Conservation (phyloP, 495 filamentous ascomycete species). For the Bacidia rubella region DNA sequence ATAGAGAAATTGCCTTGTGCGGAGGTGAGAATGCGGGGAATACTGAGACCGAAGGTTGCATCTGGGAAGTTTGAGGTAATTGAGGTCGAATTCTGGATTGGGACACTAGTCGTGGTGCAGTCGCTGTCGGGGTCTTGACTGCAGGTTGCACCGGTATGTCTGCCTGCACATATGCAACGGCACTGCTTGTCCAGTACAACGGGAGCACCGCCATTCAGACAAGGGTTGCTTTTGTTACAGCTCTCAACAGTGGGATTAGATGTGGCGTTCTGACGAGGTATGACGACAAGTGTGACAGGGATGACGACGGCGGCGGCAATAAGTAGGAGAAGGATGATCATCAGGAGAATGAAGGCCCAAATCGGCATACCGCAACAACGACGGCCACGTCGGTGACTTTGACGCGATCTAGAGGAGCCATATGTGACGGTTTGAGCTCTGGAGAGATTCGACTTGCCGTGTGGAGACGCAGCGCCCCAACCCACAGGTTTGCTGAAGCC, state of each 20-base stretch:
- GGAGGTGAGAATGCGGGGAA: slow-evolving; percentile 56
- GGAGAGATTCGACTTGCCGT: slow-evolving; percentile 15
- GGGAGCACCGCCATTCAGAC: slow-evolving; percentile 70
- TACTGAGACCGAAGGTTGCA: slow-evolving; percentile 65
- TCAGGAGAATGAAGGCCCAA: slow-evolving; percentile 61
- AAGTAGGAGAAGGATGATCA: slow-evolving; percentile 56
- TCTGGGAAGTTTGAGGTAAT: slow-evolving; percentile 31
- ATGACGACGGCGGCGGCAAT: slow-evolving; percentile 79
- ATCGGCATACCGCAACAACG: slow-evolving; percentile 64
- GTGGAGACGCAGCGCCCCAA: slow-evolving; percentile 32
- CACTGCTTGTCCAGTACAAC: slow-evolving; percentile 52
- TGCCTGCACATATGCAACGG: slow-evolving; percentile 75
- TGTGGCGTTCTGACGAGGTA: slow-evolving; percentile 43
- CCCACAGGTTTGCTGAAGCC: slow-evolving; percentile 18
- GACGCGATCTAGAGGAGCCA: slow-evolving; percentile 6
- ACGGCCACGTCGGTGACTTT: slow-evolving; percentile 6
- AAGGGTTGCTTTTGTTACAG: slow-evolving; percentile 43
- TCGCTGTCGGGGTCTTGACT: slow-evolving; percentile 43
- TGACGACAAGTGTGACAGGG: slow-evolving; percentile 67
- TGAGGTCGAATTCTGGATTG: slow-evolving; percentile 26
- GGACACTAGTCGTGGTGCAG: slow-evolving; percentile 56
- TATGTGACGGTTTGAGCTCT: slow-evolving; percentile 9
- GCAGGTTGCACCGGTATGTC: slow-evolving; percentile 72
- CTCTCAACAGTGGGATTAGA: slow-evolving; percentile 24
- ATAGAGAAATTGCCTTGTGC: slow-evolving; percentile 62